A percentile compares a stretch with the other conserved stretches of the same genome.
Evolutionary conservation across 495 filamentous ascomycete genomes (phyloP).

Genomic region (Penicillium cataractarum): DNA sequence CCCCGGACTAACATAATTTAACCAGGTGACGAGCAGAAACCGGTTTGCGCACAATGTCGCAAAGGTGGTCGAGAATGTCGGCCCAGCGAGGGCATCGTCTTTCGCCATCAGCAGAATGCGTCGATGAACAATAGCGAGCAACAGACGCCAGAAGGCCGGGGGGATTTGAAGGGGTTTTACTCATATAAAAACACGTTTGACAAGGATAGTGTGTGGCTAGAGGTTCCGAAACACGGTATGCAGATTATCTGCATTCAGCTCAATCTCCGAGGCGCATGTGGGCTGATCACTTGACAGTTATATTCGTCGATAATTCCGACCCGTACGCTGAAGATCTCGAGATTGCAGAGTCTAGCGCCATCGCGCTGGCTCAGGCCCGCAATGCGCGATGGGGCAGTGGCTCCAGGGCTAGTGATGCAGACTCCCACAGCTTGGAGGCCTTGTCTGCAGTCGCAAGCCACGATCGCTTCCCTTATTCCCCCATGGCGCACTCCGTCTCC

Average conservation of each 20-base stretch:
- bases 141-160: constrained; percentile 43
- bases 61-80: constrained; percentile 65
- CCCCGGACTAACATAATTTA: constrained; percentile 17
- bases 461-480: constrained; percentile 48
- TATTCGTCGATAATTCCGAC: constrained; percentile 67
- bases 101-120: constrained; percentile 74
- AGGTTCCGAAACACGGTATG: constrained; percentile 61
- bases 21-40: constrained; percentile 59
- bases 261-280: not conserved
- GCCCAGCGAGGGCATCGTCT: constrained; percentile 65
- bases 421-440: constrained; percentile 57
- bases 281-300: constrained; percentile 44
- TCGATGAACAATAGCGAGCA: constrained; percentile 61
- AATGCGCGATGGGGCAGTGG: constrained; percentile 36
- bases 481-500: constrained; percentile 38
- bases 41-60: constrained; percentile 60
- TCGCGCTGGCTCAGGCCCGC: constrained; percentile 34
- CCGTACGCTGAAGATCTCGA: constrained; percentile 62
- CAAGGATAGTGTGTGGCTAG: constrained; percentile 63
- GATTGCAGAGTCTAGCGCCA: constrained; percentile 36
- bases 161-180: constrained; percentile 64
- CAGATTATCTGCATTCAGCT: not conserved
- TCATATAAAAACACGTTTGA: constrained; percentile 71
- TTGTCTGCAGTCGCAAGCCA: constrained; percentile 59
- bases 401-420: constrained; percentile 40